phyloP scores from a whole-genome alignment of 345 rosid species.

The Dovyalis caffra region DNA sequence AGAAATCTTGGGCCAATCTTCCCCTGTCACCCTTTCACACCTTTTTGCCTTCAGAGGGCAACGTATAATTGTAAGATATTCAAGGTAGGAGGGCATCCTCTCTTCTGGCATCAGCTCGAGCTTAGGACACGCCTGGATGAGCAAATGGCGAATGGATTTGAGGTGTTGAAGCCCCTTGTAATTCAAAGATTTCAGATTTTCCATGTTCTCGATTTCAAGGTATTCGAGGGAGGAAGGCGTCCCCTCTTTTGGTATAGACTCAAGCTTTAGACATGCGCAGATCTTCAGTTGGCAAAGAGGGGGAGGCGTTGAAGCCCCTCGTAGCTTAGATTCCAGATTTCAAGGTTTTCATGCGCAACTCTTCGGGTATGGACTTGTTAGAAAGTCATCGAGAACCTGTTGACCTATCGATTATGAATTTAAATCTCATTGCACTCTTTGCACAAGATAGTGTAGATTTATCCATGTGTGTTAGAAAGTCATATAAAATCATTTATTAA shows the following conservation, averaged over 20 bases:
- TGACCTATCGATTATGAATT: too few relatives aligned
- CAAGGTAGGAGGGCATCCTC: neutral
- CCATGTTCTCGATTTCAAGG: neutral
- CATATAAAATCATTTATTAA: too few relatives aligned
- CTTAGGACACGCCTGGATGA: neutral
- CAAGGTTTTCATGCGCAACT: neutral
- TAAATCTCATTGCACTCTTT: too few relatives aligned
- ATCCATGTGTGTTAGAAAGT: too few relatives aligned
- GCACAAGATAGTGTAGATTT: too few relatives aligned
- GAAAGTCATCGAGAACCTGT: too few relatives aligned
- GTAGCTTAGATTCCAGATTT: neutral
- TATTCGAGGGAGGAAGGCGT: neutral
- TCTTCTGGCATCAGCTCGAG: neutral
- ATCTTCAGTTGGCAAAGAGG: neutral
- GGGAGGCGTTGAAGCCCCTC: neutral
- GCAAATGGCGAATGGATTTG: neutral
- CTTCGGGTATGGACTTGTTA: neutral
- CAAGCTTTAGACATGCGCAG: neutral
- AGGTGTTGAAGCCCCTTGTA: neutral
- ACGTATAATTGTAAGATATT: too few relatives aligned
- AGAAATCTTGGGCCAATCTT: conserved; percentile 7
- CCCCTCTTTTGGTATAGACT: neutral
- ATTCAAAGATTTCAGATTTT: neutral
- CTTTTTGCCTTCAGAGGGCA: too few relatives aligned
- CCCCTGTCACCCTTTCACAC: neutral